These are phyloP conservation scores for Chlorencoelia australis DNA, from an alignment of 2,329 filamentous ascomycete genomes.

Conservation along the genomic window DNA sequence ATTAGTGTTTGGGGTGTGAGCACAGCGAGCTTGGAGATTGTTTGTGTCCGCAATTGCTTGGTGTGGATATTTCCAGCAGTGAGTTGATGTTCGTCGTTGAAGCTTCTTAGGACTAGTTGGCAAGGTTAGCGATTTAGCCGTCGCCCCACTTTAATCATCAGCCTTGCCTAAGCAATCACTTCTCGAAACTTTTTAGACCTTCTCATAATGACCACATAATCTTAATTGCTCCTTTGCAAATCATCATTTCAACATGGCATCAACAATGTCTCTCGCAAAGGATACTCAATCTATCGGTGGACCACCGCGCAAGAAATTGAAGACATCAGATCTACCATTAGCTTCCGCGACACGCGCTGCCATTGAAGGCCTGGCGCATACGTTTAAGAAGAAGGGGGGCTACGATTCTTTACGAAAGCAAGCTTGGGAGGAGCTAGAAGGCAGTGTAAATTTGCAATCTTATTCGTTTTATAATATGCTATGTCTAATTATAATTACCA, in stretches of 20 bases:
- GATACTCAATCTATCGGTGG: constrained; percentile 11
- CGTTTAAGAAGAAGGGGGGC: constrained; percentile 78
- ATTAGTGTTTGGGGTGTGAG: background rate
- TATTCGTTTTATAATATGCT: too few species aligned
- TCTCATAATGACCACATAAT: too few species aligned
- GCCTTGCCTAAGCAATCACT: too few species aligned
- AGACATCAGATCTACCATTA: constrained; percentile 65
- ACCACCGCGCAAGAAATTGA: constrained; percentile 42
- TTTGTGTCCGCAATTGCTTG: too few species aligned
- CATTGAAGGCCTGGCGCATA: constrained; percentile 67
- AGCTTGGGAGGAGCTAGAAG: constrained; percentile 64
- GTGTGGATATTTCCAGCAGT: too few species aligned
- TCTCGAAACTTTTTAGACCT: too few species aligned
- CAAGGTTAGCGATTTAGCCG: too few species aligned
- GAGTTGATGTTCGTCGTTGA: too few species aligned
- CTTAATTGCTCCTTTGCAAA: too few species aligned
- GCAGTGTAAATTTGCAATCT: constrained; percentile 40
- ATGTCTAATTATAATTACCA: constrained; percentile 5
- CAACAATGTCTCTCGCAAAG: constrained; percentile 15
- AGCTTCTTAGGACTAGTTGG: too few species aligned
- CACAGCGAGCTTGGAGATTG: too few species aligned
- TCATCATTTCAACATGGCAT: constrained; percentile 16
- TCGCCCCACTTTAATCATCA: too few species aligned
- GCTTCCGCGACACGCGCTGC: constrained; percentile 62
- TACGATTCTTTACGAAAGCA: constrained; percentile 72